A percentile compares a stretch with the other conserved stretches of the same genome.
These are phyloP conservation scores for Gossypium stocksii DNA, from an alignment of 345 rosid species.

Conservation along the genomic window DNA sequence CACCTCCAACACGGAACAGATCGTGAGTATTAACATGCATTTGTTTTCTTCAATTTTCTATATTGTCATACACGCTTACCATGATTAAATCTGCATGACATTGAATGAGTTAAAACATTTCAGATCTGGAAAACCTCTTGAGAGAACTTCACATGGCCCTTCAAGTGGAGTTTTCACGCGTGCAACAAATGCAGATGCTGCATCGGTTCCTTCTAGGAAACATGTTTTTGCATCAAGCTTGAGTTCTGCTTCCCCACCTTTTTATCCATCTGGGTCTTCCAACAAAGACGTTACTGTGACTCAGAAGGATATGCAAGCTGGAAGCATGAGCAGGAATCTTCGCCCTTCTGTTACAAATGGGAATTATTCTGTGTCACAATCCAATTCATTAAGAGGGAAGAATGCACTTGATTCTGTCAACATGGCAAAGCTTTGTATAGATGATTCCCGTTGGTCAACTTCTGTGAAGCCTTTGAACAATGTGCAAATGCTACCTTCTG, in stretches of 20 bases:
- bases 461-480: conserved; percentile 46
- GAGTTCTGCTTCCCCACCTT: conserved; percentile 95
- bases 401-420: conserved; percentile 39
- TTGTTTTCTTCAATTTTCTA: neutral
- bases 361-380: conserved; percentile 33
- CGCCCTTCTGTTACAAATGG: conserved; percentile 32
- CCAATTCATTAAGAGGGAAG: conserved; percentile 41
- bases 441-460: conserved; percentile 37
- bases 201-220: conserved; percentile 41
- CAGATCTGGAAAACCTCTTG: conserved; percentile 51
- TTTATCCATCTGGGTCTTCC: conserved; percentile 83
- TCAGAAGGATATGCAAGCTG: conserved; percentile 56
- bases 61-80: neutral
- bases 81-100: neutral
- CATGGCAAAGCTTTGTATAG: conserved; percentile 52
- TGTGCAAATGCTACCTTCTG: conserved; percentile 32
- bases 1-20: conserved; percentile 46
- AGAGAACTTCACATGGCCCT: conserved; percentile 34
- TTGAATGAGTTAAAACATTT: conserved; percentile 22
- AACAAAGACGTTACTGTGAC: conserved; percentile 40
- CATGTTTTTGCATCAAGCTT: conserved; percentile 60
- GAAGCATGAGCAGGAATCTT: conserved; percentile 37
- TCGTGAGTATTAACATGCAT: conserved; percentile 33
- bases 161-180: conserved; percentile 38
- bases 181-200: conserved; percentile 39